Conservation (phyloP, 1,284 basidiomycete genomes). For the Clitocybe nebularis region DNA sequence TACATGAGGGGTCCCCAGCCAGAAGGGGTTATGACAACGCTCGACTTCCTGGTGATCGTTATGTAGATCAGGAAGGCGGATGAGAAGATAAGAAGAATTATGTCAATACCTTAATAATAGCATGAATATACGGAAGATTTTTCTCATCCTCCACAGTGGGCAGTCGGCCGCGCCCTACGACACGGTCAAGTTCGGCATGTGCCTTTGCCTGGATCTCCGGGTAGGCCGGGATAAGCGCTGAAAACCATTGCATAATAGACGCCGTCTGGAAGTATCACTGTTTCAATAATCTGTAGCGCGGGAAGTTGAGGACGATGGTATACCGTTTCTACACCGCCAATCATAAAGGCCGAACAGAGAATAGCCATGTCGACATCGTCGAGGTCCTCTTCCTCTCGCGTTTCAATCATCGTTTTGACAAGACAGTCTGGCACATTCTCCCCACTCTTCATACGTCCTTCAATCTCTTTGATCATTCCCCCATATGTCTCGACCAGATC, state of each 20-base stretch:
- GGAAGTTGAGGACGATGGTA: conserved; percentile 4
- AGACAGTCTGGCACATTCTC: conserved; percentile 35
- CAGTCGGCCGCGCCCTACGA: conserved; percentile 6
- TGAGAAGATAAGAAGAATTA: background rate
- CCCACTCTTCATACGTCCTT: conserved; percentile 26
- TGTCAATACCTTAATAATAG: conserved; percentile 14
- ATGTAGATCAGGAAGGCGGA: background rate
- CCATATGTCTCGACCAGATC: conserved; percentile 32
- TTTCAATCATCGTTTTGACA: conserved; percentile 28
- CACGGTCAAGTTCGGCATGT: conserved; percentile 10
- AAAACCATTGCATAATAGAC: conserved; percentile 30
- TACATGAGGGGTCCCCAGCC: conserved; percentile 30
- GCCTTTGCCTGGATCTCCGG: conserved; percentile 10
- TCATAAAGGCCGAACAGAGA: conserved; percentile 34
- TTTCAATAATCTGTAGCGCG: background rate
- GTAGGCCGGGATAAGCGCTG: conserved; percentile 24
- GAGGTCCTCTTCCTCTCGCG: conserved; percentile 27
- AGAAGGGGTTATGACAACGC: conserved; percentile 29
- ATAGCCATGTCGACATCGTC: conserved; percentile 34
- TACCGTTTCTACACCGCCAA: conserved; percentile 37
- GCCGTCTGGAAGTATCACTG: background rate
- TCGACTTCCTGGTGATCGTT: conserved; percentile 23
- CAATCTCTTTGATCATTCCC: conserved; percentile 31
- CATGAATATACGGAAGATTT: conserved; percentile 10
- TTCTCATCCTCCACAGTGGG: conserved; percentile 6